Base-by-base conservation (phyloP, 1,284 basidiomycete species). In the Apiotrichum akiyoshidainum region DNA sequence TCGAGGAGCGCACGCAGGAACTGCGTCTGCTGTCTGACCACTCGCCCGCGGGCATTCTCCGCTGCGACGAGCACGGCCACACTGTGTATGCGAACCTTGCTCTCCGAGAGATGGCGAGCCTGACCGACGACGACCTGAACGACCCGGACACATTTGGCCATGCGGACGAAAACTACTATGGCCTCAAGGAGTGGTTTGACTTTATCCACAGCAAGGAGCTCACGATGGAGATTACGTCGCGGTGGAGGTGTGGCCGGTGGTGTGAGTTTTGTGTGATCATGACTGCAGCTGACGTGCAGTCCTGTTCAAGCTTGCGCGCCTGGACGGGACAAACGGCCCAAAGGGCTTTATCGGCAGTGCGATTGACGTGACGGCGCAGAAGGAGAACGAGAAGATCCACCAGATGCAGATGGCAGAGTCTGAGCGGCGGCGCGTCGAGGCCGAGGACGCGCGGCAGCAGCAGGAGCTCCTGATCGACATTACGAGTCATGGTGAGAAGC, bases 401-500 rank as follows among this genome's bases (percentile, higher is more conserved):
- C 63, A 58, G 17, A 56, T 67, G 39, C 66, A 73, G 8, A 64
- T 77, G 22, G 58, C 69, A 4, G 75, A 75, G 42, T 74, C 72
- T 0, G 71, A 78, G 49, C 58, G 73, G 51, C 60, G 76, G n/a
- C 64, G 74, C 21, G 46, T 66, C 8, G 74, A 75, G 54, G 76
- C 77, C 2, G 75, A 76, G 59, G 75, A 72, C 44, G 75, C 74
- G 2, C 70, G 72, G 48, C 60, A 69, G 26, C 73, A 77, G 55
- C 74, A 77, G 54, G 75, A 76, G 57, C 64, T 78, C 7, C 57
- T 78, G 42, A 75, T 78, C 54, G 77, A 78, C 55, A 73, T 78
- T 33, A 77, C 74, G 3, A 73, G 71, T 65, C 62, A 61, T 58
- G 77, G 77, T 55, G 72, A 77, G 22, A 67, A 75, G 19, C 59